Evolutionary conservation across 2,329 filamentous ascomycete species (phyloP), one percentile per base, ranked within the genome.

Genomic region (Aspergillus alliaceus): DNA sequence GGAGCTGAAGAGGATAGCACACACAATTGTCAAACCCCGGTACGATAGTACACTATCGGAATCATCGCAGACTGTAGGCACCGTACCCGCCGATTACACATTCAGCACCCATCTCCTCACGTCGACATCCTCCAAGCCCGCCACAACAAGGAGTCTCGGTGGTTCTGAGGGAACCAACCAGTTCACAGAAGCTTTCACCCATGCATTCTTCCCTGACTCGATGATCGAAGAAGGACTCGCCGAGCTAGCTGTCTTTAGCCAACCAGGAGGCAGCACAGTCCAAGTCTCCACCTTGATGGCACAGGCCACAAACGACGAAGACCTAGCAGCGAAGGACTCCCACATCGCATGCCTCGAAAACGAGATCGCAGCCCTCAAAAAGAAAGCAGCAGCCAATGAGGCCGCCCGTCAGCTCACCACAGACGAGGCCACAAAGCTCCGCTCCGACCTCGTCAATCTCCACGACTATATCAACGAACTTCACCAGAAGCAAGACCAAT

Each of bases 11-110:
- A 82, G 84, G 63, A 79, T 83, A 15, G 75, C 84, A 22, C 77
- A 80, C 51, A 83, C 82, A 1, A 82, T 97, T 24, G 82, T 93
- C 59, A 97, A 96, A 77, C 93, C 93, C n/a, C 74, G 75, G 59
- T 76, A 77, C 59, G 76, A 77, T 58, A 70, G 69, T 61, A 67
- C 72, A 8, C 66, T 79, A 31, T 68, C 71, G 2, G 72, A 74
- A 54, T 65, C 66, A n/a, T 64, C 67, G 8, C 68, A 73, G 42
- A 61, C 65, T 5, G 62, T 68, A 25, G 76, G 75, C 34, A 62
- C 70, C 11, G 67, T 80, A 18, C 78, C 79, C 4, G 66, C 71
- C 9, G 75, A 75, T 32, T 81, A 81, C 59, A 66, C 69, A 34
- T 71, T 79, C 57, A 70, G 69, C 58, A 73, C 75, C 3, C 77